These are phyloP conservation scores for Metschnikowia similis DNA, from an alignment of 805 yeast genomes.

Conservation along the genomic window DNA sequence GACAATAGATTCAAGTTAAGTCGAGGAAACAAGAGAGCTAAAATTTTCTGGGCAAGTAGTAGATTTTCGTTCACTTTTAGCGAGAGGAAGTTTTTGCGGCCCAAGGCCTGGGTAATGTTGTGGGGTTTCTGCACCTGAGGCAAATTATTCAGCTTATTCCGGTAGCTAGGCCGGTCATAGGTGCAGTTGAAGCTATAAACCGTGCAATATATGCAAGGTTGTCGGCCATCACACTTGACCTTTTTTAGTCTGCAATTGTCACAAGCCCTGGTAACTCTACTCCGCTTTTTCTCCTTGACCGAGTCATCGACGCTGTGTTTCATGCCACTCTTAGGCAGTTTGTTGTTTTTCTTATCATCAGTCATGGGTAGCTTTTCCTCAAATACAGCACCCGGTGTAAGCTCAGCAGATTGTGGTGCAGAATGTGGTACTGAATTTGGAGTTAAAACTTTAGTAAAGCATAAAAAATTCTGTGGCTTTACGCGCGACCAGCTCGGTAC, in stretches of 20 bases:
- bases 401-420: background rate
- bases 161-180: slow-evolving; percentile 69
- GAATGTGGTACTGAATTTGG: background rate
- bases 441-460: background rate
- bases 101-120: slow-evolving; percentile 15
- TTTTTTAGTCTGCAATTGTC: slow-evolving; percentile 72
- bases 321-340: background rate
- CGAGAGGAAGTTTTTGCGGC: slow-evolving; percentile 14
- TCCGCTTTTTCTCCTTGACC: slow-evolving; percentile 36
- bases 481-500: background rate
- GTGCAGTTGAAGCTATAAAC: slow-evolving; percentile 84
- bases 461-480: background rate
- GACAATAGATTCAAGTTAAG: slow-evolving; percentile 33
- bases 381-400: background rate
- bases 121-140: slow-evolving; percentile 17
- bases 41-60: slow-evolving; percentile 30
- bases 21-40: slow-evolving; percentile 33
- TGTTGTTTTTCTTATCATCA: background rate
- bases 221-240: slow-evolving; percentile 75
- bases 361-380: background rate
- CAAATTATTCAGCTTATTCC: slow-evolving; percentile 40
- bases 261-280: slow-evolving; percentile 72
- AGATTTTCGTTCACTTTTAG: slow-evolving; percentile 13
- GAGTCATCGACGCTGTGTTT: slow-evolving; percentile 1
- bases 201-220: slow-evolving; percentile 79